Base-by-base conservation (phyloP, 2,329 filamentous ascomycete genomes). In the Pyrenochaeta sp. region DNA sequence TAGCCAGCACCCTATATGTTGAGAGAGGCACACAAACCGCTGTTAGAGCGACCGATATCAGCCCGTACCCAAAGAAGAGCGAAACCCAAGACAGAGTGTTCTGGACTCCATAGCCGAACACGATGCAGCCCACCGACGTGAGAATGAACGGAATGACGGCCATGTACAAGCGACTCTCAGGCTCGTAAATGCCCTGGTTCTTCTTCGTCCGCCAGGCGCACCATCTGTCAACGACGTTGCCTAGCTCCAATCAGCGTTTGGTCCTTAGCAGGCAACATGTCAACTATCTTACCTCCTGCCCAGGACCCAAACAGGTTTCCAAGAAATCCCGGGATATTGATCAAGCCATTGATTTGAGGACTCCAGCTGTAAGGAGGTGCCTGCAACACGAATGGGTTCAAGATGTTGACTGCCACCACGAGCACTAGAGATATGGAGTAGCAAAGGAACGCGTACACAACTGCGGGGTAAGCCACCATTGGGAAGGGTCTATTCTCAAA, bases 11-110 rank as follows among this genome's bases (percentile, higher is more conserved):
- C 8, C n/a, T 24, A 9, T 7, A 5, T 13, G 13, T 30, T 30
- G 15, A 34, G 27, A 7, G 44, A 12, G 13, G n/a, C 7, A n/a
- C 10, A 45, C 42, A 5, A 15, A 45, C 42, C 27, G 68, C 69
- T n/a, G 80, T 81, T 43, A 83, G 62, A 1, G 80, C 78, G 10
- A 82, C 73, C 2, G 76, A 73, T 2, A 82, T 75, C 77, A 83
- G 78, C 15, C 81, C 81, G 52, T 82, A 82, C 3, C 79, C 80
- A 51, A 82, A 78, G 65, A 82, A 82, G 47, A 83, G 61, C 9
- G 77, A 73, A 3, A 76, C 76, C 81, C 81, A 83, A 56, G 79
- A 71, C 56, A 81, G 48, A 2, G 67, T 72, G 15, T 74, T 58
- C 48, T 78, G 71, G 7, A 81, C 79, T 5, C 79, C 81, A 51